These are phyloP conservation scores for Symbiotaphrina buchneri DNA, from an alignment of 495 filamentous ascomycete genomes.

Conservation along the genomic window DNA sequence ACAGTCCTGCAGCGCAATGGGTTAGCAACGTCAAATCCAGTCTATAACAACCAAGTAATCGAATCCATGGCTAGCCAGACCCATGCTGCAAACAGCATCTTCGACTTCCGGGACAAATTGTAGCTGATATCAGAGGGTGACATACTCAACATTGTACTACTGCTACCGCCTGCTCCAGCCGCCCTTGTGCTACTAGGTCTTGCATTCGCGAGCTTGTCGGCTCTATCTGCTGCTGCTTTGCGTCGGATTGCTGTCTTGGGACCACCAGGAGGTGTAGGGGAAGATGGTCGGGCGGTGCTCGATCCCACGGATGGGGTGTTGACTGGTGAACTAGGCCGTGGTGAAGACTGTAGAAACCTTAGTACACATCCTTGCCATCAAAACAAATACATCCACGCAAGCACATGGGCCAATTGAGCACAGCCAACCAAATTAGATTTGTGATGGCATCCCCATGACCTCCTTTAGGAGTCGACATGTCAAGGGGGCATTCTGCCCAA, in stretches of 20 bases:
- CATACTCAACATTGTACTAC: slow-evolving; percentile 90
- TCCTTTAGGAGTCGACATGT: no score
- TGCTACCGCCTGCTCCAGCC: slow-evolving; percentile 86
- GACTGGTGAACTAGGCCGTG: slow-evolving; percentile 43
- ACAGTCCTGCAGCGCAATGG: slow-evolving; percentile 36
- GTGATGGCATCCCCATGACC: no score
- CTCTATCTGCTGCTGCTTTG: slow-evolving; percentile 84
- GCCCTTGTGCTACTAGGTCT: slow-evolving; percentile 77
- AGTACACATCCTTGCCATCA: no score
- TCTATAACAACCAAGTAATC: no score
- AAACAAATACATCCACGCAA: no score
- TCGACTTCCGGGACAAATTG: no score
- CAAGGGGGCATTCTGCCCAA: no score
- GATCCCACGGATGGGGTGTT: slow-evolving; percentile 29
- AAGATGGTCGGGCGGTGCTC: slow-evolving; percentile 52
- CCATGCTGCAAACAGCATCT: no score
- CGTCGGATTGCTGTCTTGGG: slow-evolving; percentile 86
- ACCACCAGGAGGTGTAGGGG: slow-evolving; percentile 79
- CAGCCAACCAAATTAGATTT: no score
- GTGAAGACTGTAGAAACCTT: slow-evolving; percentile 36
- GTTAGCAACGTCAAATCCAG: slow-evolving; percentile 10
- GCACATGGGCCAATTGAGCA: no score
- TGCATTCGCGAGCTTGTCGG: slow-evolving; percentile 80
- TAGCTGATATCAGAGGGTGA: slow-evolving; percentile 8
- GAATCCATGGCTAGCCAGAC: no score